Evolutionary conservation across 1,284 basidiomycete genomes (phyloP), one percentile per base, ranked within the genome.

Genomic region (Puccinia triticina): DNA sequence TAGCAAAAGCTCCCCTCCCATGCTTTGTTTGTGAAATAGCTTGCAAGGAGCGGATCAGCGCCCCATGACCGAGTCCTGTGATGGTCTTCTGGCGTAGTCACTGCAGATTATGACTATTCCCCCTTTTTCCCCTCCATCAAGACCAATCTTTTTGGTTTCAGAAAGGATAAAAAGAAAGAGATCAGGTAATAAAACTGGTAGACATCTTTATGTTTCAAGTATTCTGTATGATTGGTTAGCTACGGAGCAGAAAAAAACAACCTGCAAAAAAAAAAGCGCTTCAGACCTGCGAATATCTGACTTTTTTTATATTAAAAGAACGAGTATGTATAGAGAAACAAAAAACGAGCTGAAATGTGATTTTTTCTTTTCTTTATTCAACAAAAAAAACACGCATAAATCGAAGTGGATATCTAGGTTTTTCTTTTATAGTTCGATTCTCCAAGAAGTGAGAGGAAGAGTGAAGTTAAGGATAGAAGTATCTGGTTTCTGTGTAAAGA

Each of bases 361-460:
- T 57, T 57, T 57, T 57, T 57, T 57, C 21, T 57, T 57, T 8
- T 57, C 23, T 57, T 29, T 57, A 57, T 57, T n/a, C 21, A 57
- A 57, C 4, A 8, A n/a, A 18, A 5, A n/a, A 8, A n/a, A 57
- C 12, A 12, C 4, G 40, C 7, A 12, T 43, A 43, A 43, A n/a
- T n/a, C n/a, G n/a, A n/a, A 7, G 40, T 43, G n/a, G 11, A 32
- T 5, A 32, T 61, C 18, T 32, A 14, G 5, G 43, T 34, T 79
- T n/a, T n/a, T n/a, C 23, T 29, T 71, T 71, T 55, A 79, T 21
- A 79, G 55, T 71, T 79, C 77, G 12, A 79, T 71, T 71, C 77
- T 79, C 77, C 61, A 79, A 29, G 61, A 67, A 43, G 77, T 79
- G 21, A 79, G 50, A 10, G 77, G 77, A 14, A 79, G 48, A 8